phyloP scores from a whole-genome alignment of 257 asterid species.

The Penstemon davidsonii region DNA sequence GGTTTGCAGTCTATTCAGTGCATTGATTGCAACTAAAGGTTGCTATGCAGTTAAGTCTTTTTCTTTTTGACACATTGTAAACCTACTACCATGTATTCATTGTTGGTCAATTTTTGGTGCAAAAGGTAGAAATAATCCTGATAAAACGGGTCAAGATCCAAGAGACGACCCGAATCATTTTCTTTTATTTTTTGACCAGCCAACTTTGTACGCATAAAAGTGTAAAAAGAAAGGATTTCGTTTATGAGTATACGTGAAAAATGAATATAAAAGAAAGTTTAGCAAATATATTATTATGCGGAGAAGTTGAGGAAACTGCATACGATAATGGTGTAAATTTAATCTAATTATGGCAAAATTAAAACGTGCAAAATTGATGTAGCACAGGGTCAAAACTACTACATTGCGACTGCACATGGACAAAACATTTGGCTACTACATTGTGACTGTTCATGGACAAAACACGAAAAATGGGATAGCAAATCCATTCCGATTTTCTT shows the following conservation, averaged over 20 bases:
- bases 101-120: neutral
- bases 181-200: neutral
- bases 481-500: too few relatives aligned
- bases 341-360: too few relatives aligned
- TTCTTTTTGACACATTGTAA: neutral
- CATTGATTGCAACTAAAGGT: constrained; percentile 34
- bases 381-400: too few relatives aligned
- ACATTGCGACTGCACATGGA: too few relatives aligned
- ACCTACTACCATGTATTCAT: neutral
- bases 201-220: too few relatives aligned
- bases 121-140: neutral
- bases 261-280: neutral
- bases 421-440: too few relatives aligned
- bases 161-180: too few relatives aligned
- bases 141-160: too few relatives aligned
- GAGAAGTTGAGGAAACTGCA: neutral
- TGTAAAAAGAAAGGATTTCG: neutral
- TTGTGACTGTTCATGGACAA: neutral
- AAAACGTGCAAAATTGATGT: too few relatives aligned
- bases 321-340: too few relatives aligned
- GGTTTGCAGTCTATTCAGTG: constrained; percentile 39
- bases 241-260: neutral
- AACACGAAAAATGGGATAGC: too few relatives aligned
- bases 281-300: neutral
- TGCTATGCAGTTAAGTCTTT: neutral